phyloP scores from a whole-genome alignment of 305 asterid genomes.

The Fraxinus albicans region DNA sequence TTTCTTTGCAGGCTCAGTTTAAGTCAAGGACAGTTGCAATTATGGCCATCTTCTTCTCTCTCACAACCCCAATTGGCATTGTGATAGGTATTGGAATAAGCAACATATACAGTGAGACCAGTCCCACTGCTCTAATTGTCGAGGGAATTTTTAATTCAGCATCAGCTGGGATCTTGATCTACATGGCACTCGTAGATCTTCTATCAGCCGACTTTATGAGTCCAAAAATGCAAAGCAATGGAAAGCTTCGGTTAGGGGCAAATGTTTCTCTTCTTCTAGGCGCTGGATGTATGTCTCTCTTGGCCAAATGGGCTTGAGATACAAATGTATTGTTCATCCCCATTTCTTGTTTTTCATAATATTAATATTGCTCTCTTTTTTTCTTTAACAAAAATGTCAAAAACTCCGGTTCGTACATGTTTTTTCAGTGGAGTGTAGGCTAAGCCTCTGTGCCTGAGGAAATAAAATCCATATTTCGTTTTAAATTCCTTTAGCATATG shows the following conservation, averaged over 20 bases:
- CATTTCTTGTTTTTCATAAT: not conserved
- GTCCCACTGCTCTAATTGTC: slow-evolving; percentile 34
- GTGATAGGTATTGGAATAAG: slow-evolving; percentile 27
- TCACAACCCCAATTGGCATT: slow-evolving; percentile 42
- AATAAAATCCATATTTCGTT: too few relatives aligned
- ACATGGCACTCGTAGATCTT: slow-evolving; percentile 56
- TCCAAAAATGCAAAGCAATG: slow-evolving; percentile 32
- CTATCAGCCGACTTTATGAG: slow-evolving; percentile 50
- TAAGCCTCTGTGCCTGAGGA: too few relatives aligned
- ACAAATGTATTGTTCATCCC: not conserved
- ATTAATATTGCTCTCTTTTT: not conserved
- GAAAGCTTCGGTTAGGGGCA: slow-evolving; percentile 33
- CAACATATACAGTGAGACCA: slow-evolving; percentile 35
- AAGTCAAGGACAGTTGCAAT: slow-evolving; percentile 23
- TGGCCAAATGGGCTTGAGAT: slow-evolving; percentile 41
- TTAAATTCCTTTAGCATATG: too few relatives aligned
- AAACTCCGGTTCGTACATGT: not conserved
- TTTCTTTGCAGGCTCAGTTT: slow-evolving; percentile 33
- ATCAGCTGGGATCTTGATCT: slow-evolving; percentile 52
- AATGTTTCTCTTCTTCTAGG: slow-evolving; percentile 41
- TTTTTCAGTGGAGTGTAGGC: not conserved
- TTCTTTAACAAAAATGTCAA: not conserved
- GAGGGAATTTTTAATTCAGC: slow-evolving; percentile 47
- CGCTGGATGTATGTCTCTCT: slow-evolving; percentile 40
- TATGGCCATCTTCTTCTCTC: slow-evolving; percentile 40